Base-by-base conservation (phyloP, 768 basidiomycete species). In the Phlebiopsis gigantea region DNA sequence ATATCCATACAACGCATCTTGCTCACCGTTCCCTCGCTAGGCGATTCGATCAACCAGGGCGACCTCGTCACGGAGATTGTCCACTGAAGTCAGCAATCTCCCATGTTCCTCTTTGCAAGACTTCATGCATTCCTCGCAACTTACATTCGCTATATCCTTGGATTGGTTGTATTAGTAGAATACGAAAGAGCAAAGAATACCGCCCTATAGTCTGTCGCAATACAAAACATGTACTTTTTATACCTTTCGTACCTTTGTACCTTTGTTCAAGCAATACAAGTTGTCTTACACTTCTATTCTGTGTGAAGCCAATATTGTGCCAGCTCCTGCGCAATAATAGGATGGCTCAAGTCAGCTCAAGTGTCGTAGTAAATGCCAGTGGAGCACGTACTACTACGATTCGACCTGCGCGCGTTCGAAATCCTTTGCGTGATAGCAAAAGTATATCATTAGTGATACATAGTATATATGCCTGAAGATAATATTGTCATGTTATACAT, bases 1-100 rank as follows among this genome's bases (percentile, higher is more conserved):
- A 34, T 55, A 34, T 24, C 52, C 21, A 43, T n/a, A 5, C 9
- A 10, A 4, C 9, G 22, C 25, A 29, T 56, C 52, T 53, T 60
- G 21, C 57, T 25, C 44, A 50, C 15, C 24, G 24, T 34, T 25
- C 57, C 30, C 24, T 52, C 53, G 57, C 28, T 64, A 91, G 89
- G 90, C 61, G 97, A 99, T 71, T 94, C 92, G 25, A 90, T 98
- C 76, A 88, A 87, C 71, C 92, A 95, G 73, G 94, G 94, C 46
- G 95, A 98, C 71, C 76, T 97, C 68, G 83, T 84, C 25, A 88
- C 90, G 54, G 94, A 95, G 74, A 95, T 97, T 64, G 83, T 85
- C 51, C 87, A 90, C 66, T 87, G 63, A 75, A 56, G 3, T 12
- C 2, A 39, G 12, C 2, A 3, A 39, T 17, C 12, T 17, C 15